Evolutionary conservation across 441 rosid genomes (phyloP).

Genomic region (Gossypium davidsonii): DNA sequence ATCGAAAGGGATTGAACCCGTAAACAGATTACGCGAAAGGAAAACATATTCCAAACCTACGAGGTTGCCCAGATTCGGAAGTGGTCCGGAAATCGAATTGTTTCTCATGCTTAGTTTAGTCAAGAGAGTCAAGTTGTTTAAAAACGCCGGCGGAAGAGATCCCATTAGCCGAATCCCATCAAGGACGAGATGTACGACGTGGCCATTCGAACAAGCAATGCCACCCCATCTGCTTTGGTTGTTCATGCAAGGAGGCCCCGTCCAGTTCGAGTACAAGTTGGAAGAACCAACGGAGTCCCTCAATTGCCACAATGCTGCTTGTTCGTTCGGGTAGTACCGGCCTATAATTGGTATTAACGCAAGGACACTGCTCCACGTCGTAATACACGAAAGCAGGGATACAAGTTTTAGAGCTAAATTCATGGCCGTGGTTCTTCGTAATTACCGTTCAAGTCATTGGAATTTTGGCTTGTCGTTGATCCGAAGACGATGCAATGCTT

Average conservation of each 20-base stretch:
- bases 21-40: conserved; percentile 38
- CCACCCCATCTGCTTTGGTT: conserved; percentile 42
- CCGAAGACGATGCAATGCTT: not conserved
- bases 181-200: conserved; percentile 39
- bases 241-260: conserved; percentile 42
- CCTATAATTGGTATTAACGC: not conserved
- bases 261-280: conserved; percentile 36
- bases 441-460: not conserved
- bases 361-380: not conserved
- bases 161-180: conserved; percentile 38
- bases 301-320: conserved; percentile 32
- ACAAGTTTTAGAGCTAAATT: not conserved
- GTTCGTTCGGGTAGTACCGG: conserved; percentile 28
- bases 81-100: conserved; percentile 34
- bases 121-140: conserved; percentile 34
- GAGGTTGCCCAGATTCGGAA: conserved; percentile 36
- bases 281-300: conserved; percentile 33
- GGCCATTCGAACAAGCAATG: conserved; percentile 36
- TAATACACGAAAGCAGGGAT: not conserved
- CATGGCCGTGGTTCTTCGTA: conserved; percentile 10
- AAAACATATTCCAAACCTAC: conserved; percentile 22
- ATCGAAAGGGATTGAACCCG: conserved; percentile 31
- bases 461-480: not conserved
- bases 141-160: conserved; percentile 36
- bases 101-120: conserved; percentile 34